Conservation (phyloP, 2,329 filamentous ascomycete species). For the Monilinia fructicola region DNA sequence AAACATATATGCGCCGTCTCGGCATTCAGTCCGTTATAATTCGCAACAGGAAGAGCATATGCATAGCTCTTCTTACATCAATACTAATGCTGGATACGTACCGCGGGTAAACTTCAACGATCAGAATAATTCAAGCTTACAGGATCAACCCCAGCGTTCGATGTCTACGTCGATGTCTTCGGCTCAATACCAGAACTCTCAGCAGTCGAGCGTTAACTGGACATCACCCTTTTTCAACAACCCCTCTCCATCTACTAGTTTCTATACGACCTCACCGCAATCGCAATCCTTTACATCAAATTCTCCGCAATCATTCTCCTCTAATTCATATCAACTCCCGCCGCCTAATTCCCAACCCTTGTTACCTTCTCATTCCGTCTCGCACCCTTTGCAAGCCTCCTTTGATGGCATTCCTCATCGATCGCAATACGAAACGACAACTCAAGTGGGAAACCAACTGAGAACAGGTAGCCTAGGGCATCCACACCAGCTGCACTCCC, state of each 20-base stretch:
- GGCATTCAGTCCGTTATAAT: conserved; percentile 19
- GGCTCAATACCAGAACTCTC: conserved; percentile 28
- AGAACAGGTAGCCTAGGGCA: conserved; percentile 30
- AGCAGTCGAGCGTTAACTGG: conserved; percentile 11
- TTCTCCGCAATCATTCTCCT: conserved; percentile 11
- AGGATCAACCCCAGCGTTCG: conserved; percentile 29
- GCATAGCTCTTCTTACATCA: conserved; percentile 6
- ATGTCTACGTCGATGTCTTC: conserved; percentile 26
- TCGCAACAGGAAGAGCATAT: conserved; percentile 11
- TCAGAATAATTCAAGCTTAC: conserved; percentile 27
- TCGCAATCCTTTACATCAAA: conserved; percentile 23
- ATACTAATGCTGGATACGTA: conserved; percentile 13
- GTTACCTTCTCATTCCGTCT: neutral
- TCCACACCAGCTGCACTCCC: conserved; percentile 25
- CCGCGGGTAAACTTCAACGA: conserved; percentile 24
- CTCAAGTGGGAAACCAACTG: conserved; percentile 26
- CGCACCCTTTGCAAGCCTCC: neutral
- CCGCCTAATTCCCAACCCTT: conserved; percentile 20
- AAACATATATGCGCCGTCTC: conserved; percentile 16
- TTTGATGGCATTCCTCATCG: conserved; percentile 19
- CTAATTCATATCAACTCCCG: conserved; percentile 29
- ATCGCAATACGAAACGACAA: conserved; percentile 10
- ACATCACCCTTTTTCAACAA: conserved; percentile 25
- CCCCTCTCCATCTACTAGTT: conserved; percentile 24
- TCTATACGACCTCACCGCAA: conserved; percentile 33